Evolutionary conservation across 2,329 filamentous ascomycete species (phyloP).

Genomic region (Pseudopyrenochaeta lycopersici): DNA sequence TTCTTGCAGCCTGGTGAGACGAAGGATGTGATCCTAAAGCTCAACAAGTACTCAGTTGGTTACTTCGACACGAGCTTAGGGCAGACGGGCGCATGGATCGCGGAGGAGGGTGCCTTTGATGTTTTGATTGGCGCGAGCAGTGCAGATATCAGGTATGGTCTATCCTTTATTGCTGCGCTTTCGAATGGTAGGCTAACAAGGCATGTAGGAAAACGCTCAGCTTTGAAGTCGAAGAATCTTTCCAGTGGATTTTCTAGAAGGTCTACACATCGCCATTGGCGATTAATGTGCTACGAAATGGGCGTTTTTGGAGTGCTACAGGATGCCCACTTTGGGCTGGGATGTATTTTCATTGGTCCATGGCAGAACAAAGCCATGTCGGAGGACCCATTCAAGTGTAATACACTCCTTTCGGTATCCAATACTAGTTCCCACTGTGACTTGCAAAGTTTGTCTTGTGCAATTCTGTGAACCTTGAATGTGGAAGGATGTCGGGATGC

Average conservation of each 20-base stretch:
- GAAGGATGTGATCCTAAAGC: conserved; percentile 38
- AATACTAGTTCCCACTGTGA: no score
- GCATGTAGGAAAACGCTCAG: conserved; percentile 54
- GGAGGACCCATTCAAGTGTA: no score
- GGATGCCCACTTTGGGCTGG: no score
- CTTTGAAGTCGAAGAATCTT: conserved; percentile 71
- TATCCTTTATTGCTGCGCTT: neutral
- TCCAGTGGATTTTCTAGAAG: conserved; percentile 69
- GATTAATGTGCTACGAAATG: neutral
- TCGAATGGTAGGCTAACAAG: conserved; percentile 18
- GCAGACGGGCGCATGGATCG: conserved; percentile 65
- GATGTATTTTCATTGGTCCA: no score
- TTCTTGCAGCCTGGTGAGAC: conserved; percentile 49
- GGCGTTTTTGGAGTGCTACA: neutral
- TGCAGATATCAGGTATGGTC: conserved; percentile 68
- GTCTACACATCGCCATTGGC: neutral
- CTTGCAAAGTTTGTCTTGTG: no score
- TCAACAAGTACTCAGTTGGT: conserved; percentile 59
- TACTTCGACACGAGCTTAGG: conserved; percentile 70
- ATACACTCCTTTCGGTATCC: no score
- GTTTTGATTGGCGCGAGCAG: conserved; percentile 70
- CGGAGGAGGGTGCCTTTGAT: conserved; percentile 70
- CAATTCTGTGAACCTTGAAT: no score
- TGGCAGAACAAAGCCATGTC: no score
- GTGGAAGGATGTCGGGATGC: no score